Evolutionary conservation across 306 rosid genomes (phyloP).

Genomic region (Cicer bijugum): DNA sequence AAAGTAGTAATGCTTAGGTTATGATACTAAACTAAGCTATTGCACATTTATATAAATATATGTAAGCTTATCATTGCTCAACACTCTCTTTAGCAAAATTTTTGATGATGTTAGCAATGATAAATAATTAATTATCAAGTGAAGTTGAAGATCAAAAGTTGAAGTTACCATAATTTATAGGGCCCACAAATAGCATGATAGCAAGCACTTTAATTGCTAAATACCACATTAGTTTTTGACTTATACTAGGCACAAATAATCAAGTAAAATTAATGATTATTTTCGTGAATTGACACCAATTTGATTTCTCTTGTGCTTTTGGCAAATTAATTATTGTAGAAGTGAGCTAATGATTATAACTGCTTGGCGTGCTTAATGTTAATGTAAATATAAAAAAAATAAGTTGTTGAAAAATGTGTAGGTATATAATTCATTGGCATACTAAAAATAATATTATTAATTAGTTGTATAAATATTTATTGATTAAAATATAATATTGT

Average conservation of each 20-base stretch:
- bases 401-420: neutral
- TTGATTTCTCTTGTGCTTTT: slow-evolving; percentile 44
- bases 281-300: slow-evolving; percentile 51
- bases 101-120: slow-evolving; percentile 47
- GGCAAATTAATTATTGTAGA: slow-evolving; percentile 50
- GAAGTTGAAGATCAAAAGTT: slow-evolving; percentile 52
- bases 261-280: slow-evolving; percentile 43
- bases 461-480: too few relatives aligned
- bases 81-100: slow-evolving; percentile 46
- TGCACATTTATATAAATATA: neutral
- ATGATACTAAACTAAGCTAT: too few relatives aligned
- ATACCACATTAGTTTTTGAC: slow-evolving; percentile 47
- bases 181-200: slow-evolving; percentile 56
- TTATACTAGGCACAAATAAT: slow-evolving; percentile 43
- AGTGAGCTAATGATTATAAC: slow-evolving; percentile 43
- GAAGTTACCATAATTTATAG: slow-evolving; percentile 47
- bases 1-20: slow-evolving; percentile 7
- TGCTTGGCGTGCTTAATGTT: slow-evolving; percentile 54
- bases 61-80: slow-evolving; percentile 52
- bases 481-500: too few relatives aligned
- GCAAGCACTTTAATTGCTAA: slow-evolving; percentile 50
- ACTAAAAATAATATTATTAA: too few relatives aligned
- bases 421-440: too few relatives aligned
- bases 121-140: slow-evolving; percentile 47
- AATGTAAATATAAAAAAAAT: slow-evolving; percentile 20